A percentile compares a stretch with the other conserved stretches of the same genome.
phyloP scores from a whole-genome alignment of 768 basidiomycete species.

The Chlorophyllum brunneum region DNA sequence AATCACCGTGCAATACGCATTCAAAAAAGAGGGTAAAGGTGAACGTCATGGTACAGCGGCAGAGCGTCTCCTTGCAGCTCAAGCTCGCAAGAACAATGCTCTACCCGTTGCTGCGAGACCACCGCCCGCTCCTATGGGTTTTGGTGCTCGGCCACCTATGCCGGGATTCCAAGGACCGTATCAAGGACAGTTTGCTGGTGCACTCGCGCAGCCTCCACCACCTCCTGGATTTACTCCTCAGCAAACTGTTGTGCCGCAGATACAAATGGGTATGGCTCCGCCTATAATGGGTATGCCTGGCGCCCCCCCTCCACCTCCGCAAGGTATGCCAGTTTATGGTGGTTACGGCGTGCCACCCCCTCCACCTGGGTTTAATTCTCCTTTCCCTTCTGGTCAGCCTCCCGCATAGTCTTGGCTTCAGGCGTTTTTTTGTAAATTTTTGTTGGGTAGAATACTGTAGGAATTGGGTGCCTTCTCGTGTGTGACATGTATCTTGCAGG shows the following conservation, averaged over 20 bases:
- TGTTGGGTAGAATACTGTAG: too few relatives aligned
- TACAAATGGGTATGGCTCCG: slow-evolving; percentile 38
- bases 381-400: slow-evolving; percentile 37
- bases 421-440: background rate
- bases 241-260: slow-evolving; percentile 57
- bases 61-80: slow-evolving; percentile 93
- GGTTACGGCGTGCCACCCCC: slow-evolving; percentile 46
- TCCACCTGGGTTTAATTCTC: slow-evolving; percentile 58
- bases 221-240: slow-evolving; percentile 78
- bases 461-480: too few relatives aligned
- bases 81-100: slow-evolving; percentile 94
- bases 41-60: slow-evolving; percentile 96
- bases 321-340: slow-evolving; percentile 25
- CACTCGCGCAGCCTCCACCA: slow-evolving; percentile 76
- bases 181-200: slow-evolving; percentile 93
- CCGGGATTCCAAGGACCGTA: slow-evolving; percentile 74
- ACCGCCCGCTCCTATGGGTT: slow-evolving; percentile 69
- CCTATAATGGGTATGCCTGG: slow-evolving; percentile 30
- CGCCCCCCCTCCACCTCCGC: slow-evolving; percentile 22
- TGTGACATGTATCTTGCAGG: too few relatives aligned
- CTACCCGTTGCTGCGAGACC: slow-evolving; percentile 75
- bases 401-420: slow-evolving; percentile 22
- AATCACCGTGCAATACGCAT: slow-evolving; percentile 95
- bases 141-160: slow-evolving; percentile 62
- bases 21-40: slow-evolving; percentile 99